Conservation (phyloP, 305 asterid genomes). For the Salvia sclarea region DNA sequence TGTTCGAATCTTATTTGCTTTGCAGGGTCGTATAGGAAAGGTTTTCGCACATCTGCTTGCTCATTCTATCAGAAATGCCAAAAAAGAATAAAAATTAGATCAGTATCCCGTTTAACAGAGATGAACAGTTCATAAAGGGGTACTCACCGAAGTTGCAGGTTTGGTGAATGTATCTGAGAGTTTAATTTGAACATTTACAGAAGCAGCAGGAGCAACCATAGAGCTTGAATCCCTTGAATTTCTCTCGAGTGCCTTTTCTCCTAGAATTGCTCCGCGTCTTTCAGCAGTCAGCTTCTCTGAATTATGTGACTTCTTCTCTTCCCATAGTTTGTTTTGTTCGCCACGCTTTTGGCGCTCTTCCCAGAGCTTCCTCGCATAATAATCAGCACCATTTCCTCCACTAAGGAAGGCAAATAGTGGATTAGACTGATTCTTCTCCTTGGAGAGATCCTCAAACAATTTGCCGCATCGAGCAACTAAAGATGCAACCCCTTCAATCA, state of each 20-base stretch:
- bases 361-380: conserved; percentile 85
- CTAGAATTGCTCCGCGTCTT: conserved; percentile 80
- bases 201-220: conserved; percentile 51
- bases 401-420: conserved; percentile 75
- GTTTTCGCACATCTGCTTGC: conserved; percentile 54
- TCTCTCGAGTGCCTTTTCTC: conserved; percentile 82
- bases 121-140: conserved; percentile 13
- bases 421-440: conserved; percentile 81
- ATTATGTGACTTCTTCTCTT: conserved; percentile 43
- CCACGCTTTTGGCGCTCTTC: conserved; percentile 79
- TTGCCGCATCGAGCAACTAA: conserved; percentile 93
- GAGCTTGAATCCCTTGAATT: conserved; percentile 55
- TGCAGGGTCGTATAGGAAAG: conserved; percentile 71
- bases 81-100: conserved; percentile 24
- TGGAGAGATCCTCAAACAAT: conserved; percentile 87
- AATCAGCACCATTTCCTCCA: conserved; percentile 83
- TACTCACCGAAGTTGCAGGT: conserved; percentile 77
- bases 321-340: conserved; percentile 52
- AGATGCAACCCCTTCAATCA: conserved; percentile 94
- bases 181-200: conserved; percentile 63
- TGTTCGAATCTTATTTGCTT: conserved; percentile 93
- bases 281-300: conserved; percentile 82
- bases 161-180: conserved; percentile 85
- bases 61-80: conserved; percentile 51
- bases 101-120: neutral